Evolutionary conservation across 140 eudicot species (phyloP), one percentile per base, ranked within the genome.

Genomic region (Erigeron philadelphicus): DNA sequence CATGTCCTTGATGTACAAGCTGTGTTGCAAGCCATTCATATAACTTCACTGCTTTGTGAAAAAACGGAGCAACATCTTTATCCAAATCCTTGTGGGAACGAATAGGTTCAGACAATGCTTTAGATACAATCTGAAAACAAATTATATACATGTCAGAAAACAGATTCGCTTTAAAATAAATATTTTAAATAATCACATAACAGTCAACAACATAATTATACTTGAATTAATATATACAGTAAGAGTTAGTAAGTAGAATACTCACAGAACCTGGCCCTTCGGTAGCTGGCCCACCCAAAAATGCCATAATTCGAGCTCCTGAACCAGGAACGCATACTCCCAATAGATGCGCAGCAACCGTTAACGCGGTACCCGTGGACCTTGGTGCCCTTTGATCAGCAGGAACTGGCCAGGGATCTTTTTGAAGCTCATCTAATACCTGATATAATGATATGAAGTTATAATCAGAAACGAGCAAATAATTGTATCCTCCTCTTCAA

Each of bases 181-280:
- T 13, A 64, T 15, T 7, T 12, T 13, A 7, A 6, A 21, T n/a
- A 43, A 55, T 11, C 17, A 61, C 11, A 15, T 4, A 46, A 43
- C 46, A 45, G 58, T 46, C 44, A 56, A 19, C 49, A 48, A 40
- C 70, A 61, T 23, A 66, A 16, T 21, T 8, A 76, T 41, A 61
- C 23, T 44, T 42, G 12, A 70, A 31, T 3, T 2, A 68, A 41
- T 41, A 25, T 17, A 61, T 9, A 11, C 5, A 11, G 74, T 17
- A 78, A 58, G 52, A 72, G 59, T 66, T 52, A 21, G 70, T 67
- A 61, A 68, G 42, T 48, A 80, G 47, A 62, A 64, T 52, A 88
- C 98, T 93, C 83, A 89, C 98, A 46, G 96, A 66, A 72, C 98
- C 98, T 44, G 96, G 85, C 73, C 98, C 98, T 83, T 93, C 98